These are phyloP conservation scores for Daucus carota DNA, from an alignment of 129 eudicot species.

Conservation along the genomic window DH1_v3.0 NC_030384.2:47446501-47447000, in stretches of 20 bases:
- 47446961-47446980: not conserved
- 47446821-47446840: not conserved
- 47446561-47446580: not conserved
- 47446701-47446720: not conserved
- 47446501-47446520: not conserved
- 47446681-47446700: conserved; percentile 2
- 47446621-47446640: not conserved
- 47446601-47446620: not conserved
- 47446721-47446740: not conserved
- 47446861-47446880: not conserved
- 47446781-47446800: not conserved
- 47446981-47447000: not conserved
- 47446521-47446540: not conserved
- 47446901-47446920: not conserved
- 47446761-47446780: not conserved
- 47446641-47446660: not conserved
- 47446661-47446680: not conserved
- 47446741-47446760: not conserved
- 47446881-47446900: not conserved
- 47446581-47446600: not conserved
- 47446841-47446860: not conserved
- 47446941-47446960: not conserved
- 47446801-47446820: not conserved
- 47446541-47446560: not conserved
- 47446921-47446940: conserved; percentile 1